These are phyloP conservation scores for Gautieria morchelliformis DNA, from an alignment of 768 basidiomycete species.

Conservation along the genomic window DNA sequence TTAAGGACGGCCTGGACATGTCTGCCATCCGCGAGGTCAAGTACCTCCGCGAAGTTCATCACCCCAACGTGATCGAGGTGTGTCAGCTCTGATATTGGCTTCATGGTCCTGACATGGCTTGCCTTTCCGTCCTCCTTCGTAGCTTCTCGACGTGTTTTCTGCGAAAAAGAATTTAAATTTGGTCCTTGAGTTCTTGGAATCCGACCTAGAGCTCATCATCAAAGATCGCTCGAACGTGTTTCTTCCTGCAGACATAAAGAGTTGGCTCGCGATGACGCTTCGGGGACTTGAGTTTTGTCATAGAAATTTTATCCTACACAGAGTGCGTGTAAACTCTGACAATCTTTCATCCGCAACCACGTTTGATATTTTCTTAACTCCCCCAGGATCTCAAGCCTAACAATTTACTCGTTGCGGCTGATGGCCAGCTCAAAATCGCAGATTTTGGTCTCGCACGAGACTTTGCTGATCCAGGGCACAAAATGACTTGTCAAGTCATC, in stretches of 20 bases:
- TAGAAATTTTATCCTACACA: slow-evolving; percentile 85
- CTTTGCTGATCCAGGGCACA: slow-evolving; percentile 87
- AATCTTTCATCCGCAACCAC: not conserved
- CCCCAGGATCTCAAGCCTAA: slow-evolving; percentile 94
- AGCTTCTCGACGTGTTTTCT: slow-evolving; percentile 97
- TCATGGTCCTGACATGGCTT: not conserved
- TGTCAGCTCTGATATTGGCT: slow-evolving; percentile 11
- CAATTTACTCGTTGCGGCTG: slow-evolving; percentile 86
- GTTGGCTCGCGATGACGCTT: slow-evolving; percentile 98
- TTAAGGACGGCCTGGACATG: slow-evolving; percentile 98
- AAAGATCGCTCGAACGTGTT: slow-evolving; percentile 90
- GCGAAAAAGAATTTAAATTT: slow-evolving; percentile 95
- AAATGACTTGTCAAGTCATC: slow-evolving; percentile 98
- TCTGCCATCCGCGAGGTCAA: slow-evolving; percentile 98
- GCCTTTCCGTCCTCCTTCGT: not conserved
- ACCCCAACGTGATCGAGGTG: slow-evolving; percentile 93
- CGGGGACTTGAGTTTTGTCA: slow-evolving; percentile 98
- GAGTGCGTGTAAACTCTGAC: slow-evolving; percentile 37
- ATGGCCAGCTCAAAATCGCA: slow-evolving; percentile 91
- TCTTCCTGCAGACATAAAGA: slow-evolving; percentile 91
- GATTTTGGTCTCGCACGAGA: slow-evolving; percentile 98
- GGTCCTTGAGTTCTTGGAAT: slow-evolving; percentile 92
- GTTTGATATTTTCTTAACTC: not conserved
- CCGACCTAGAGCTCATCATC: slow-evolving; percentile 94
- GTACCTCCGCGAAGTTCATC: slow-evolving; percentile 86